Evolutionary conservation across 495 filamentous ascomycete species (phyloP).

Genomic region (Talaromyces adpressus): DNA sequence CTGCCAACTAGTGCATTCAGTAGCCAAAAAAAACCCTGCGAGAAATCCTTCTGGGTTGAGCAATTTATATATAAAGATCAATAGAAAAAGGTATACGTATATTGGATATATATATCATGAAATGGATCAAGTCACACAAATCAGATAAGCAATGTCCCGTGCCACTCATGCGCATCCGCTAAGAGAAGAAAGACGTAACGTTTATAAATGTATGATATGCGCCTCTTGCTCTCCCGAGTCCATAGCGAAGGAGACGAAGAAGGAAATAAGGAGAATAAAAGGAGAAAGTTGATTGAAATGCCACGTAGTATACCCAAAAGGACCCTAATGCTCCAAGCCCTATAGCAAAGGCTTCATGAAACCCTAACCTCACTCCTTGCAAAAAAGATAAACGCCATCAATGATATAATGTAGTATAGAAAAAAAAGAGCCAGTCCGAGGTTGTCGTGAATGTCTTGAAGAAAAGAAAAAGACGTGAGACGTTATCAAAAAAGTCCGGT

Average conservation of each 20-base stretch:
- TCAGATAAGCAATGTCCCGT: neutral
- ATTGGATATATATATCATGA: neutral
- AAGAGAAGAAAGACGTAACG: neutral
- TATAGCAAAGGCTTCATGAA: neutral
- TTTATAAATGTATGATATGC: neutral
- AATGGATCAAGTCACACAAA: neutral
- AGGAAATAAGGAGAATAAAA: neutral
- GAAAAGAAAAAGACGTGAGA: neutral
- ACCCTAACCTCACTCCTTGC: neutral
- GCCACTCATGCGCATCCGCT: neutral
- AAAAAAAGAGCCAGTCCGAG: neutral
- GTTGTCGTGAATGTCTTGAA: neutral
- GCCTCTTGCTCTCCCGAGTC: neutral
- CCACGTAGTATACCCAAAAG: neutral
- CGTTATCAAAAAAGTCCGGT: neutral
- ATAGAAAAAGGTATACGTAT: neutral
- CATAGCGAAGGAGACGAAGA: neutral
- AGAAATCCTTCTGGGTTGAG: too few relatives aligned
- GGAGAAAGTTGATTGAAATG: neutral
- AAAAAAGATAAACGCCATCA: neutral
- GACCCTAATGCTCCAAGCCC: neutral
- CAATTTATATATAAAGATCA: too few relatives aligned
- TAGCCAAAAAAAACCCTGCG: too few relatives aligned
- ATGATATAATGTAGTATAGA: neutral
- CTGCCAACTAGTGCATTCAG: too few relatives aligned